Conservation (phyloP, 768 basidiomycete genomes). For the Mycena floridula region DNA sequence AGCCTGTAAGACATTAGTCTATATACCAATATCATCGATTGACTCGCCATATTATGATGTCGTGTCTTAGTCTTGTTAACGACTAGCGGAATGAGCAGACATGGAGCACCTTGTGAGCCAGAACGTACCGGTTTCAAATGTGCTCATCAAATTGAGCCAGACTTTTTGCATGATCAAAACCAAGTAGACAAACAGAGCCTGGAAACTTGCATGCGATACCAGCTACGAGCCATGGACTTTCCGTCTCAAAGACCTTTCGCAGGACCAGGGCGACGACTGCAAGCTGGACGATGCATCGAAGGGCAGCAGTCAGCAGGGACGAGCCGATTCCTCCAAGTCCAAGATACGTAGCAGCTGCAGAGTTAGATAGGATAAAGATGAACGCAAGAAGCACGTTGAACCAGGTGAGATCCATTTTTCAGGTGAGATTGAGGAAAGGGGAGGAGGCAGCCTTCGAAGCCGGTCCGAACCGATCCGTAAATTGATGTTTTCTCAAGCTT, state of each 20-base stretch:
- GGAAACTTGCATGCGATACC: constrained; percentile 60
- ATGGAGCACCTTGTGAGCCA: neutral
- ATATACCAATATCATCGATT: neutral
- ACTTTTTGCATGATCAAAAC: constrained; percentile 26
- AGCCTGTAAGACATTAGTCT: constrained; percentile 38
- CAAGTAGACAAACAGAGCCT: neutral
- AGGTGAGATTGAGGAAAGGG: too few species aligned
- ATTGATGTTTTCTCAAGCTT: too few species aligned
- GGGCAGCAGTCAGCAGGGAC: constrained; percentile 61
- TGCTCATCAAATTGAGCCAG: constrained; percentile 70
- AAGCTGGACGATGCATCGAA: constrained; percentile 75
- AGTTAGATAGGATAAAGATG: constrained; percentile 70
- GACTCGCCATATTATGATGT: constrained; percentile 63
- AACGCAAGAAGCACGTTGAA: constrained; percentile 72
- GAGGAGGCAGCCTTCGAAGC: too few species aligned
- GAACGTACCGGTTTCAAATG: constrained; percentile 66
- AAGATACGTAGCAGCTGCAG: constrained; percentile 54
- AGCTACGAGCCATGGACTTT: constrained; percentile 69
- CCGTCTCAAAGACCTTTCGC: constrained; percentile 68
- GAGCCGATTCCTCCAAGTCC: constrained; percentile 65
- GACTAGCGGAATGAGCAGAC: constrained; percentile 31
- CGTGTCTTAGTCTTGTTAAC: constrained; percentile 74
- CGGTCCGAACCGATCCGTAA: too few species aligned
- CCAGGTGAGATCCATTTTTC: too few species aligned
- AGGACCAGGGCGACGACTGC: constrained; percentile 65